phyloP scores from a whole-genome alignment of 495 filamentous ascomycete species.

The Penicillium maclennaniae region DNA sequence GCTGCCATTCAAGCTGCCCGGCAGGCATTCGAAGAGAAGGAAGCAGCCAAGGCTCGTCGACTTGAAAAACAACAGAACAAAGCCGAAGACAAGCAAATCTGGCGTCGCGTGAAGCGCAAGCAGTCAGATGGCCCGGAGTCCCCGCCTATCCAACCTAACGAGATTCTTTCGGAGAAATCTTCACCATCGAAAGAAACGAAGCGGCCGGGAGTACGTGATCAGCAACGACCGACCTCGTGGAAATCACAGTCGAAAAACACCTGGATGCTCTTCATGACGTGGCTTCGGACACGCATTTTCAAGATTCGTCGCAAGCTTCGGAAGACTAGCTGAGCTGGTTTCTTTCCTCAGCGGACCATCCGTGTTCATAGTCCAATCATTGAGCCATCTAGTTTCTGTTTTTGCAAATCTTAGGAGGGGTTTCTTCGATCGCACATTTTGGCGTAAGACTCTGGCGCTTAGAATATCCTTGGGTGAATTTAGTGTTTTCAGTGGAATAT shows the following conservation, averaged over 20 bases:
- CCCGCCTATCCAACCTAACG: slow-evolving; percentile 6
- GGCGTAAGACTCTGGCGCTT: slow-evolving; percentile 5
- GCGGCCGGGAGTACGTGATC: background rate
- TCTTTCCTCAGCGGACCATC: background rate
- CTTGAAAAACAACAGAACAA: slow-evolving; percentile 53
- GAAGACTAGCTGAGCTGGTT: slow-evolving; percentile 23
- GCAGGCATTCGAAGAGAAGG: slow-evolving; percentile 55
- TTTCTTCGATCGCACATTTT: background rate
- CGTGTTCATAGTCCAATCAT: slow-evolving; percentile 4
- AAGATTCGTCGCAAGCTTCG: slow-evolving; percentile 40
- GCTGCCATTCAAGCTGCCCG: slow-evolving; percentile 53
- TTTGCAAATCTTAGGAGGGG: slow-evolving; percentile 8
- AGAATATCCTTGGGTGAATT: background rate
- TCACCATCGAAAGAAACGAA: slow-evolving; percentile 2
- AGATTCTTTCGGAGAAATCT: slow-evolving; percentile 15
- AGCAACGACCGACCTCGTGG: slow-evolving; percentile 20
- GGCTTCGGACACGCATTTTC: slow-evolving; percentile 45
- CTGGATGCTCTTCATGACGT: slow-evolving; percentile 48
- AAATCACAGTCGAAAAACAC: slow-evolving; percentile 41
- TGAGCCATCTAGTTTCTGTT: slow-evolving; percentile 10
- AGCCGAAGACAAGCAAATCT: slow-evolving; percentile 41
- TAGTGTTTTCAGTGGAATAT: background rate
- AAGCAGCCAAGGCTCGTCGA: slow-evolving; percentile 55
- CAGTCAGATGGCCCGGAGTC: slow-evolving; percentile 12
- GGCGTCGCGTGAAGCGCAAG: slow-evolving; percentile 31